phyloP scores from a whole-genome alignment of 1,284 basidiomycete genomes.

The Microbotryum lychnidis-dioicae region DNA sequence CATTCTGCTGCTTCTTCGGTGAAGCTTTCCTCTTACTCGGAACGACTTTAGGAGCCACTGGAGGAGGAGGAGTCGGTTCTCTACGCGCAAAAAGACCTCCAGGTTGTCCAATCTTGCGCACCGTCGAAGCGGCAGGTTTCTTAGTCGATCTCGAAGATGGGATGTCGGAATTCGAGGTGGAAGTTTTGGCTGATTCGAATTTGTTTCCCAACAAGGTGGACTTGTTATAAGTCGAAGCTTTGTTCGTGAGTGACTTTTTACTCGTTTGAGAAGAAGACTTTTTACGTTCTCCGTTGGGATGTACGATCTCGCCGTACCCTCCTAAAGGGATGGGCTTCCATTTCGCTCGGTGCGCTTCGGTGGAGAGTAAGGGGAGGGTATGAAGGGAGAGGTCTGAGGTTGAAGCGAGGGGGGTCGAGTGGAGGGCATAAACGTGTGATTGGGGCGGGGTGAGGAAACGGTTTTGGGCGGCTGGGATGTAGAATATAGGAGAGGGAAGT shows the following conservation, averaged over 20 bases:
- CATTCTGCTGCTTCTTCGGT: constrained; percentile 1
- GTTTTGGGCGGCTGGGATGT: neutral
- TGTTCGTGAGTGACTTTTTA: neutral
- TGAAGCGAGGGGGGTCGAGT: constrained; percentile 1
- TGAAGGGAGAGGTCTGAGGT: constrained; percentile 7
- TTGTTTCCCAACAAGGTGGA: neutral
- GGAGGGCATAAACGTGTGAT: constrained; percentile 16
- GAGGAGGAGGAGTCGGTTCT: neutral
- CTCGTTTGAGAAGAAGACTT: neutral
- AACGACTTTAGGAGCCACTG: neutral
- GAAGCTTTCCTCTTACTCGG: constrained; percentile 7
- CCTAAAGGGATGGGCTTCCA: constrained; percentile 15
- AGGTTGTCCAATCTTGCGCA: constrained; percentile 1
- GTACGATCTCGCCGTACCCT: constrained; percentile 14
- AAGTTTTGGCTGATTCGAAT: neutral
- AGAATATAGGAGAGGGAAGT: neutral
- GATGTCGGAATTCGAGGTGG: neutral
- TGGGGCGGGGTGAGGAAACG: constrained; percentile 11
- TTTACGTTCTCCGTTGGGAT: constrained; percentile 10
- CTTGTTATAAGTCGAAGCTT: neutral
- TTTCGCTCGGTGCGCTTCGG: neutral
- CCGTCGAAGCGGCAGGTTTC: neutral
- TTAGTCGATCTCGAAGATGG: neutral
- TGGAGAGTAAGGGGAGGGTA: constrained; percentile 2
- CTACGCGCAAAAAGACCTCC: constrained; percentile 5